These are phyloP conservation scores for Euphorbia peplus DNA, from an alignment of 345 rosid species.

Conservation along the genomic window DNA sequence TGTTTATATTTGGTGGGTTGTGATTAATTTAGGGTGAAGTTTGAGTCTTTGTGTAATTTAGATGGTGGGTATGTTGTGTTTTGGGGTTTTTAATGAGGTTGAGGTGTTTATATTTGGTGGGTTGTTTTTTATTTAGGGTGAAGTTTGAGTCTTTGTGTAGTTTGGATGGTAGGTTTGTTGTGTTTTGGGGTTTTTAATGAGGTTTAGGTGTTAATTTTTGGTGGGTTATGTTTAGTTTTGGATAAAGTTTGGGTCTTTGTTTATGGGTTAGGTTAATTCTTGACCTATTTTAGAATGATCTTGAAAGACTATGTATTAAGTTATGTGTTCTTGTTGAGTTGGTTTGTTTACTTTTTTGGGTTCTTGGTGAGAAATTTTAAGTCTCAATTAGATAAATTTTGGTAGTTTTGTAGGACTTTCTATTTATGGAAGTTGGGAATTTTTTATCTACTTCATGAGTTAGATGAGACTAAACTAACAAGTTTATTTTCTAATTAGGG, in stretches of 20 bases:
- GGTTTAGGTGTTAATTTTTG: neutral
- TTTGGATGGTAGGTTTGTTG: neutral
- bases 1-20: neutral
- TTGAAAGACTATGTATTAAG: neutral
- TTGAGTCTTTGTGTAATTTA: conserved; percentile 12
- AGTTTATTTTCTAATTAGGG: too few relatives aligned
- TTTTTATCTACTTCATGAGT: neutral
- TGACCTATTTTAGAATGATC: neutral
- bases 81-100: neutral
- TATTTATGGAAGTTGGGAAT: neutral
- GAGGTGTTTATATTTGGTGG: neutral
- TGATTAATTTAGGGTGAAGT: neutral
- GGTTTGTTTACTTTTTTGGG: neutral
- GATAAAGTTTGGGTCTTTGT: conserved; percentile 16
- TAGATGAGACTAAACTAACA: neutral
- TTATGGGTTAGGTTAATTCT: neutral
- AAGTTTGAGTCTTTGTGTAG: neutral
- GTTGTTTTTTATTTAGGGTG: neutral
- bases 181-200: neutral
- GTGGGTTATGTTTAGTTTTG: neutral
- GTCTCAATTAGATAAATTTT: neutral
- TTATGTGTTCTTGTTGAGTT: neutral
- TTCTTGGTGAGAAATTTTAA: conserved; percentile 5
- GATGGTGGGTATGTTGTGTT: neutral
- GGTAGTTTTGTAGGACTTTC: neutral